These are phyloP conservation scores for Mortierella sp. DNA, from an alignment of 371 early-diverging fungal species.

Conservation along the genomic window DNA sequence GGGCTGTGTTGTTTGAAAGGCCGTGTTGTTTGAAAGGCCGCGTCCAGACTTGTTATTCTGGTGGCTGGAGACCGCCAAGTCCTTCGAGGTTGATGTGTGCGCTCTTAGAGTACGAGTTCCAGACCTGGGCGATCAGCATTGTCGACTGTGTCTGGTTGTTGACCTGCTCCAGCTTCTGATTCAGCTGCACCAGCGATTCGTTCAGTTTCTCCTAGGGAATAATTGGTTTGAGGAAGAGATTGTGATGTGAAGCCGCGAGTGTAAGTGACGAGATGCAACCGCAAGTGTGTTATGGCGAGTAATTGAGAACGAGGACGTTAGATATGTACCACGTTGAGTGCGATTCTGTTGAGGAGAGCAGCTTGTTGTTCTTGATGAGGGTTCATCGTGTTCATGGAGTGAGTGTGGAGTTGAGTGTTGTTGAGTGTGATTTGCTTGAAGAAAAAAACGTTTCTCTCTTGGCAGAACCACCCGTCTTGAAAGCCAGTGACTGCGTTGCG, in stretches of 20 bases:
- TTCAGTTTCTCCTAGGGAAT: conserved; percentile 46
- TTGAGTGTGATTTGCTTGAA: background rate
- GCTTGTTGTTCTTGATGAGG: conserved; percentile 55
- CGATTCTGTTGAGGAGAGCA: conserved; percentile 50
- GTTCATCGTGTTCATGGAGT: conserved; percentile 28
- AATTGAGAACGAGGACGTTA: background rate
- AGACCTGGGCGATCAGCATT: conserved; percentile 43
- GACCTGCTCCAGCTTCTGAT: conserved; percentile 41
- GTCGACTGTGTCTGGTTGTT: conserved; percentile 46
- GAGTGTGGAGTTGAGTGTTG: background rate
- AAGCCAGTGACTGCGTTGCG: no score
- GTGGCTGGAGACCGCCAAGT: conserved; percentile 47
- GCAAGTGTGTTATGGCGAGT: background rate
- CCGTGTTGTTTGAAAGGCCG: no score
- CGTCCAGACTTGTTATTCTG: conserved; percentile 22
- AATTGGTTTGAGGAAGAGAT: no score
- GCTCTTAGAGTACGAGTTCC: conserved; percentile 49
- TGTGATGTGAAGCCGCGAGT: background rate
- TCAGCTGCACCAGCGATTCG: conserved; percentile 48
- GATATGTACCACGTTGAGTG: conserved; percentile 42
- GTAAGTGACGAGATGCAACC: background rate
- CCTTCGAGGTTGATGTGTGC: conserved; percentile 52
- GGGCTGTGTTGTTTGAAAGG: background rate
- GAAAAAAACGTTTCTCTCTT: no score
- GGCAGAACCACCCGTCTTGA: no score